Base-by-base conservation (phyloP, 306 rosid species). In the Quercus bicolor region DNA sequence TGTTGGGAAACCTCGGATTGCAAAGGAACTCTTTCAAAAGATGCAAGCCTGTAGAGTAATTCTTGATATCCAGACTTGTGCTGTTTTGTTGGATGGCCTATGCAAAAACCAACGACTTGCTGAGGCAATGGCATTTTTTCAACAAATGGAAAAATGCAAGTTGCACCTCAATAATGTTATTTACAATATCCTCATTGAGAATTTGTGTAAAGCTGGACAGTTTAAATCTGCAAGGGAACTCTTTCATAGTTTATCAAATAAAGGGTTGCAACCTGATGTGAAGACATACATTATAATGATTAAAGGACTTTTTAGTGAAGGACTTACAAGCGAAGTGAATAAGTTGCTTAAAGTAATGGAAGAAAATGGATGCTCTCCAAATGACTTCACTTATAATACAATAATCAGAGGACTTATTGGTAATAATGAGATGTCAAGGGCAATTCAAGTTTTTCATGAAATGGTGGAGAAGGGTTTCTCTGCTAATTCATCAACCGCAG, bases 201-300 rank as follows among this genome's bases (percentile, higher is more conserved):
- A 56, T 12, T n/a, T 59, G 43, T 75, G 78, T 18, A 75, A 48
- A 14, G 10, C 8, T 57, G 78, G 78, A 75, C 59, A 75, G 10
- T 3, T 59, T 21, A 43, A 59, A 13, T 54, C 45, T 21, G 78
- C 78, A 13, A 26, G 9, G 6, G 8, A 59, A 20, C 56, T 75
- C 11, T 75, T 57, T 15, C 40, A 29, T 21, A 56, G 24, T 21
- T 18, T 59, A 51, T 1, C 69, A 13, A 8, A 55, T 14, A 75
- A 59, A 75, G 78, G 65, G 3, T 28, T 73, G 18, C 29, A 73
- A 6, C 29, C n/a, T 8, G 51, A 73, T 5, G 18, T n/a, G 23
- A 14, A 15, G 29, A 54, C 76, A 14, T 53, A 73, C 57, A 73
- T n/a, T 15, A 53, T 45, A 54, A 73, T 73, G 76, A 73, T 73